Evolutionary conservation across 441 rosid species (phyloP), one percentile per base, ranked within the genome.

Genomic region (Erodium trifolium): DNA sequence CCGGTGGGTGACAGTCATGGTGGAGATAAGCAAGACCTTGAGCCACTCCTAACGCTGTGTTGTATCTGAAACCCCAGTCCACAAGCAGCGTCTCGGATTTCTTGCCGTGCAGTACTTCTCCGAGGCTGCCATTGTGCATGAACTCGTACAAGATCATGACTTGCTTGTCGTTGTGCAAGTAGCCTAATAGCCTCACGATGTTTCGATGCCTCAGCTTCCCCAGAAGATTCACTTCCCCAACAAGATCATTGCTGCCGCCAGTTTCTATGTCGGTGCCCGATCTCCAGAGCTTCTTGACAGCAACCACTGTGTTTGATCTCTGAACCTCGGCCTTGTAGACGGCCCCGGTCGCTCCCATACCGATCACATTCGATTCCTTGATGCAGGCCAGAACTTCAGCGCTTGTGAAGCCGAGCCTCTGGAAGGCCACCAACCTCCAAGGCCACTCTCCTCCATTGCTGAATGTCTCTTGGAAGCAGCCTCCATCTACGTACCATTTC

Each of bases 261-360:
- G 74, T 81, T 71, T 91, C 89, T 5, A 85, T 72, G 37, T 87
- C 90, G 13, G 77, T 62, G 60, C 67, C 84, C 27, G 91, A 77
- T 80, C 89, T 84, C 97, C 96, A 87, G 9, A 91, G 78, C 84
- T 87, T 91, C 77, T 91, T 91, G 18, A 91, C 93, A 14, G 97
- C 96, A 64, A 91, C 87, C 0, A 82, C 81, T 16, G 84, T 75
- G 74, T 34, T 77, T 2, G 80, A 73, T 67, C 85, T 75, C 0
- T 79, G 78, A 72, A 89, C 79, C 71, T 89, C 96, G 0, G 91
- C 96, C 79, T 82, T 89, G 76, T 91, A 91, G 0, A 91, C 96
- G 1, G 82, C 77, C 27, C 97, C 97, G 0, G 91, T 89, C 3
- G 88, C 96, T 74, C 96, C 97, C 86, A 85, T 88, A 11, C 97